Conservation (phyloP, 257 asterid species). For the Mentha longifolia region DNA sequence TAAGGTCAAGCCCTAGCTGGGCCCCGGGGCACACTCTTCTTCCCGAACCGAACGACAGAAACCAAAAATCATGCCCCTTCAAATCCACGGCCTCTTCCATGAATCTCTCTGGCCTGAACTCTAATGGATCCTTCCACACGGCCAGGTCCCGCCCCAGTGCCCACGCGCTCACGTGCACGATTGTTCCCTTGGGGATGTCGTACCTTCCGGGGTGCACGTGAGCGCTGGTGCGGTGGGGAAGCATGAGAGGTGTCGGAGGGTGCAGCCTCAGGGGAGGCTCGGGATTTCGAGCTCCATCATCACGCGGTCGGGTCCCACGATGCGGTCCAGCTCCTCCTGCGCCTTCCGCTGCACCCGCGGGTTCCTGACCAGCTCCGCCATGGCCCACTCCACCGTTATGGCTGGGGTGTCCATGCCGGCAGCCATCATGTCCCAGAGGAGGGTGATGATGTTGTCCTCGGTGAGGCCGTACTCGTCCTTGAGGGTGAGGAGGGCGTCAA, state of each 20-base stretch:
- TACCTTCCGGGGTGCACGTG: not conserved
- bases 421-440: not conserved
- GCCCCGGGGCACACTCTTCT: conserved; percentile 9
- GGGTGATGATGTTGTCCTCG: not conserved
- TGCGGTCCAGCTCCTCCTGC: conserved; percentile 20
- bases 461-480: not conserved
- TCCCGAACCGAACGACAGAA: not conserved
- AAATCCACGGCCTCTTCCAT: not conserved
- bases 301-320: not conserved
- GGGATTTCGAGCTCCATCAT: conserved; percentile 12
- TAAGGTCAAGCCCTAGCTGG: not conserved
- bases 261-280: conserved; percentile 1
- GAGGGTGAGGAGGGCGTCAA: not conserved
- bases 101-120: not conserved
- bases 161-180: not conserved
- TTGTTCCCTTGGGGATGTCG: not conserved
- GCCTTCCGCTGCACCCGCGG: not conserved
- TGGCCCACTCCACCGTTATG: too few species aligned
- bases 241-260: not conserved
- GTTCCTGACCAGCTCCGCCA: too few species aligned
- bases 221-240: not conserved
- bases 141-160: not conserved
- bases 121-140: not conserved
- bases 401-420: too few species aligned
- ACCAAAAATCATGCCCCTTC: not conserved